Conservation (phyloP, 2,329 filamentous ascomycete genomes). For the Cordyceps cicadae region DNA sequence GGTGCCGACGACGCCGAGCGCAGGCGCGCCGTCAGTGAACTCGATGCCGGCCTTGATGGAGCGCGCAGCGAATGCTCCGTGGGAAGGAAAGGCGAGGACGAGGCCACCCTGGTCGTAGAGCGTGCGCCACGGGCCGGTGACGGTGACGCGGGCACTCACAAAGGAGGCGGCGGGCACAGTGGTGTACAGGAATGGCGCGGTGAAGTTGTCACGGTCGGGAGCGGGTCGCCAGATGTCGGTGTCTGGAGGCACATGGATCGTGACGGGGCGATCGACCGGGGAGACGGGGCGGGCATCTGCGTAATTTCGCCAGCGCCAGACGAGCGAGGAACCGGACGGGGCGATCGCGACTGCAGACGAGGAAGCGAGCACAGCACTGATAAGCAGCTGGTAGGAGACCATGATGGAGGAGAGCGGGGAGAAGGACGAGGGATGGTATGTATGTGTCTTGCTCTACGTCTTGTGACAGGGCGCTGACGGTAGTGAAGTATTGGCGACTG, state of each 20-base stretch:
- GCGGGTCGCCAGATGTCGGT: slow-evolving; percentile 16
- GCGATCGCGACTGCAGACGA: not conserved
- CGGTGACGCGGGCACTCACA: slow-evolving; percentile 14
- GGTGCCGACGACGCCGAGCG: slow-evolving; percentile 14
- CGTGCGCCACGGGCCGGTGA: slow-evolving; percentile 14
- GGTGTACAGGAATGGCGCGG: slow-evolving; percentile 15
- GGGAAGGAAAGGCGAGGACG: slow-evolving; percentile 11
- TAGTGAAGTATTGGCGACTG: no score
- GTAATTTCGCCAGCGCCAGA: slow-evolving; percentile 14
- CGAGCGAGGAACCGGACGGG: not conserved
- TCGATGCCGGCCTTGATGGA: slow-evolving; percentile 17
- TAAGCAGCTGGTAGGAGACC: not conserved
- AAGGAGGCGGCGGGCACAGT: slow-evolving; percentile 10
- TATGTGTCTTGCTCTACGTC: no score
- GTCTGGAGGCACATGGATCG: slow-evolving; percentile 14
- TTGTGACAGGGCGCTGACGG: no score
- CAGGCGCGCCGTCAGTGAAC: slow-evolving; percentile 13
- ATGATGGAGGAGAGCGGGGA: not conserved
- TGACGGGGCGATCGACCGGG: slow-evolving; percentile 10
- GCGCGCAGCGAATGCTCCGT: slow-evolving; percentile 1
- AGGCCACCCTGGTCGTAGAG: slow-evolving; percentile 17
- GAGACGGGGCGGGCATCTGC: slow-evolving; percentile 9
- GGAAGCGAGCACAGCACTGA: not conserved
- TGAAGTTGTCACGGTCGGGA: slow-evolving; percentile 13
- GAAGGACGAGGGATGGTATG: not conserved